A percentile compares a stretch with the other conserved stretches of the same genome.
These are phyloP conservation scores for Epipyxis sp. DNA, from an alignment of 108 stramenopile genomes.

Conservation along the genomic window DNA sequence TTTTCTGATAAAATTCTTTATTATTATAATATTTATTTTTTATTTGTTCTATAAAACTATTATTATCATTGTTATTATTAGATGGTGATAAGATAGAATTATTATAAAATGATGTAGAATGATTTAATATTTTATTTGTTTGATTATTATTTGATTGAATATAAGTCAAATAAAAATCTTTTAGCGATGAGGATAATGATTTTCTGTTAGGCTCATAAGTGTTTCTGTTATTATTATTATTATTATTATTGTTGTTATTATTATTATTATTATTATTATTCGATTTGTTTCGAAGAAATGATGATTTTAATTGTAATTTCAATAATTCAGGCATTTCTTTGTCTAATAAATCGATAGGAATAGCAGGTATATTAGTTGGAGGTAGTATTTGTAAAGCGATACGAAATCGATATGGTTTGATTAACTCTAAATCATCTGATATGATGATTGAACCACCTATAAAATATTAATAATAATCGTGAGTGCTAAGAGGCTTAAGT, in stretches of 20 bases:
- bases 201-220: too few relatives aligned
- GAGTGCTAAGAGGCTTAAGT: constrained; percentile 70
- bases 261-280: not conserved
- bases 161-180: too few relatives aligned
- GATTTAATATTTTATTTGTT: too few relatives aligned
- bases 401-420: constrained; percentile 20
- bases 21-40: not conserved
- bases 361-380: constrained; percentile 20
- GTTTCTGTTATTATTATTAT: not conserved
- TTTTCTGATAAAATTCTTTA: not conserved
- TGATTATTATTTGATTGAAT: too few relatives aligned
- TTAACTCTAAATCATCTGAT: constrained; percentile 60
- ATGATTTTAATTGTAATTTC: constrained; percentile 17
- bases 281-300: too few relatives aligned
- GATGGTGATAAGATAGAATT: not conserved
- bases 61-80: not conserved
- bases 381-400: not conserved
- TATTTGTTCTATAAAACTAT: not conserved
- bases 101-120: too few relatives aligned
- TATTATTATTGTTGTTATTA: not conserved
- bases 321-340: constrained; percentile 30
- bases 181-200: too few relatives aligned
- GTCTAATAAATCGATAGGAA: constrained; percentile 32
- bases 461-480: constrained; percentile 66
- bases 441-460: constrained; percentile 73